Evolutionary conservation across 2,329 filamentous ascomycete species (phyloP).

Genomic region (Venturia aucupariae): DNA sequence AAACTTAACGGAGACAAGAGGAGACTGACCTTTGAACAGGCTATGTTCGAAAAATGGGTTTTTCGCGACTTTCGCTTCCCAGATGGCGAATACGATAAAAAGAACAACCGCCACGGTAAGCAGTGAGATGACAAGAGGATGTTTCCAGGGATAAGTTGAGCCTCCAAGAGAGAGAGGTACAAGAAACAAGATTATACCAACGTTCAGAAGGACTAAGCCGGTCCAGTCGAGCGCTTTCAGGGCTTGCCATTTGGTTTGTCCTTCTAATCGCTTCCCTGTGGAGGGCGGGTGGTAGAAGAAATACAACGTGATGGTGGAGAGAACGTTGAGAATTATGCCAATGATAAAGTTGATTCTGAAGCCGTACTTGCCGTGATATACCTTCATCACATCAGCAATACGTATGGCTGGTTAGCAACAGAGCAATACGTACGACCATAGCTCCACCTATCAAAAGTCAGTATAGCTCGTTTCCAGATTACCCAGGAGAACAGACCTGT

Average conservation of each 20-base stretch:
- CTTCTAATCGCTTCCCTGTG: neutral
- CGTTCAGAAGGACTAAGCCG: constrained; percentile 8
- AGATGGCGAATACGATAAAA: neutral
- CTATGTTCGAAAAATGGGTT: constrained; percentile 11
- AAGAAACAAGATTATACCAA: constrained; percentile 7
- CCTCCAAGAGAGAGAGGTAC: constrained; percentile 9
- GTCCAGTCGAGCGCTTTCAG: constrained; percentile 13
- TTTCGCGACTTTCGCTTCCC: constrained; percentile 12
- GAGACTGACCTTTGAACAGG: constrained; percentile 11
- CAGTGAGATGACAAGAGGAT: constrained; percentile 2
- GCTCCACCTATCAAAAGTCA: constrained; percentile 5
- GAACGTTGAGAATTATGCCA: constrained; percentile 8
- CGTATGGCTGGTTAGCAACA: neutral
- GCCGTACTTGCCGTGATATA: constrained; percentile 11
- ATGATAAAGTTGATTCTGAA: constrained; percentile 13
- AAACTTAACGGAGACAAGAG: neutral
- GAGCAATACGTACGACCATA: constrained; percentile 10
- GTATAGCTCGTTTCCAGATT: neutral
- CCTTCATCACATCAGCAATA: neutral
- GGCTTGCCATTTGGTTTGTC: neutral
- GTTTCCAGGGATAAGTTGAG: neutral
- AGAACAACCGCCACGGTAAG: neutral
- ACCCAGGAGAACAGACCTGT: neutral
- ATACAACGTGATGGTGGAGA: neutral
- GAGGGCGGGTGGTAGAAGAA: constrained; percentile 13